Evolutionary conservation across 75 land plant genomes (phyloP), one percentile per base, ranked within the genome.

Genomic region (Gnetum montanum): DNA sequence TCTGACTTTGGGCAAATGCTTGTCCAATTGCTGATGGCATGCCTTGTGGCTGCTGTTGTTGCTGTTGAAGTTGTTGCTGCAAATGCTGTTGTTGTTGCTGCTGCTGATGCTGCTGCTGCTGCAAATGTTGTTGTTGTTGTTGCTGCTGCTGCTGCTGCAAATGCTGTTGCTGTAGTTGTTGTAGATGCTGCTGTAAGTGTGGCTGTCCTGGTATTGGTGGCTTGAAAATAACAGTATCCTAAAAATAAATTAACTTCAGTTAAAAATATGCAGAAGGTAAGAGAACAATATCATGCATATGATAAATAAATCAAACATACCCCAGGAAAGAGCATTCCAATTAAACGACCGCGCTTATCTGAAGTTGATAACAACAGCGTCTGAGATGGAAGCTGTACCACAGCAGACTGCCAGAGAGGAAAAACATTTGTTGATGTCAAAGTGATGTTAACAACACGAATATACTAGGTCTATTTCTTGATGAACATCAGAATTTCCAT

Each of bases 211-310:
- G 37, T 15, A 60, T 48, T 47, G 85, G 95, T 15, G 96, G 99
- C 73, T 90, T 90, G 41, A 90, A 90, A 57, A 90, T 92, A 49
- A 95, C 99, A 88, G 77, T 83, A 71, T 95, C 92, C 99, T 94
- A 58, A 25, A 46, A 3, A 50, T 3, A 49, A 13, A 65, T 58
- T 16, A 24, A 26, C 19, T 19, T 40, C 43, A 38, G 26, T 10
- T 34, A 6, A 5, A 45, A 30, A 13, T 31, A 3, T 26, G 11
- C n/a, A 49, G 8, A 3, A 28, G 1, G 30, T 1, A n/a, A 19
- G 8, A 24, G 26, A 13, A 13, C 12, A 15, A 30, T 8, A 51
- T 18, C 51, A 30, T 29, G 12, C 26, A 46, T 16, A 26, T 48
- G 3, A 35, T 43, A 30, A 2, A 35, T 43, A 30, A 43, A 8